Percentiles rank a stretch among this genome's conserved stretches.
Evolutionary conservation across 345 rosid species (phyloP).

Genomic region (Moringa oleifera): DNA sequence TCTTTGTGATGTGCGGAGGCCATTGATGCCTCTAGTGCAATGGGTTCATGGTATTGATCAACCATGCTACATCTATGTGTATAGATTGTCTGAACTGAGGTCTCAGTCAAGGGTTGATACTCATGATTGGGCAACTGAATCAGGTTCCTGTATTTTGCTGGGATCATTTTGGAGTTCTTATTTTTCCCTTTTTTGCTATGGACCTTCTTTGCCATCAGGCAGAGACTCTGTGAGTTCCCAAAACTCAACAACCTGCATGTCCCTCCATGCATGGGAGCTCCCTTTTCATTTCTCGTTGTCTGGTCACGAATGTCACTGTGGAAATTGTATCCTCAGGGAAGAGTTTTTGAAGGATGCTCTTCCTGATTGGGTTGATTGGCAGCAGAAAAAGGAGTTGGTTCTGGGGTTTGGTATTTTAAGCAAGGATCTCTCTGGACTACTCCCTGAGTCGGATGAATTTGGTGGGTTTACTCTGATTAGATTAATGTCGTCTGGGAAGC

Average conservation of each 20-base stretch:
- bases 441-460: conserved; percentile 32
- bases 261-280: conserved; percentile 54
- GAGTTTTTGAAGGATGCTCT: conserved; percentile 37
- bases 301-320: conserved; percentile 42
- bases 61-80: conserved; percentile 49
- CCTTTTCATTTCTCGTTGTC: conserved; percentile 47
- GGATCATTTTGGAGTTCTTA: conserved; percentile 73
- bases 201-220: conserved; percentile 38
- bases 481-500: conserved; percentile 64
- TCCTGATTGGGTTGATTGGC: conserved; percentile 68
- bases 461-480: conserved; percentile 63
- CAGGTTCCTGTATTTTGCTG: conserved; percentile 46
- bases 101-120: conserved; percentile 23
- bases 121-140: conserved; percentile 21
- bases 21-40: conserved; percentile 47
- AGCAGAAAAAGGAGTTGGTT: conserved; percentile 48
- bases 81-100: conserved; percentile 54
- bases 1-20: conserved; percentile 57
- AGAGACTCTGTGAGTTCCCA: conserved; percentile 4
- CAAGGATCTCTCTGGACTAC: conserved; percentile 22
- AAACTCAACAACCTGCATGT: conserved; percentile 10
- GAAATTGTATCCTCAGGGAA: conserved; percentile 50
- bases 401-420: conserved; percentile 58
- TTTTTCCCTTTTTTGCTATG: conserved; percentile 61
- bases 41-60: conserved; percentile 59